Conservation (phyloP, 345 rosid genomes). For the Excoecaria cochinchinensis region DNA sequence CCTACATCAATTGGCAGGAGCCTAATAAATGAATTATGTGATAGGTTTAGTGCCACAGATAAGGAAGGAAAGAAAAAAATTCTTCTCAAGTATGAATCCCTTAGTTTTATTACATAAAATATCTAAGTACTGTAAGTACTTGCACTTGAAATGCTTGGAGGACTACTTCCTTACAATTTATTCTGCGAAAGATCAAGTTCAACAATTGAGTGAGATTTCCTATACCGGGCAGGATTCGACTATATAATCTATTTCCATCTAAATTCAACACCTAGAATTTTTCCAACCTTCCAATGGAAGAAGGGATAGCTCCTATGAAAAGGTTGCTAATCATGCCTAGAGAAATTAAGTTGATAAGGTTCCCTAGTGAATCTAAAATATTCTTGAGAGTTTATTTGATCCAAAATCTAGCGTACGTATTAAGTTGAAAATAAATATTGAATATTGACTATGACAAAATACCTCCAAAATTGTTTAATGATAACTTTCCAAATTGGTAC, state of each 20-base stretch:
- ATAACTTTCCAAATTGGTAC: conserved; percentile 7
- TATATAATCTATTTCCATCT: background rate
- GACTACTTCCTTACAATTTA: conserved; percentile 18
- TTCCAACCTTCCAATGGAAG: conserved; percentile 6
- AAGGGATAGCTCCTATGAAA: conserved; percentile 18
- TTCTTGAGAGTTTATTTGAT: conserved; percentile 4
- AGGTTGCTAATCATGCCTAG: background rate
- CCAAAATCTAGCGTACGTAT: background rate
- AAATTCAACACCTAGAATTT: background rate
- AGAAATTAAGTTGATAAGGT: conserved; percentile 16
- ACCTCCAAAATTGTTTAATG: conserved; percentile 9
- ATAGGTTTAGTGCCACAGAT: conserved; percentile 11
- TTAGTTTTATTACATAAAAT: conserved; percentile 17
- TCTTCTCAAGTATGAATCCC: conserved; percentile 22
- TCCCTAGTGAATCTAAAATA: conserved; percentile 7
- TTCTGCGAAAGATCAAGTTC: background rate
- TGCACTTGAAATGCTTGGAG: conserved; percentile 2
- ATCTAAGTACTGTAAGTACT: background rate
- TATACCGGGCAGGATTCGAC: conserved; percentile 20
- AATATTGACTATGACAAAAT: conserved; percentile 13
- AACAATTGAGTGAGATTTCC: conserved; percentile 14
- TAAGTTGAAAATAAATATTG: conserved; percentile 14
- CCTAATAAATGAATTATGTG: conserved; percentile 29
- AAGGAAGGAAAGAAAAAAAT: conserved; percentile 19
- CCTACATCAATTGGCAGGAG: conserved; percentile 16